phyloP scores from a whole-genome alignment of 2,329 filamentous ascomycete genomes.

The Penicillium palitans region DNA sequence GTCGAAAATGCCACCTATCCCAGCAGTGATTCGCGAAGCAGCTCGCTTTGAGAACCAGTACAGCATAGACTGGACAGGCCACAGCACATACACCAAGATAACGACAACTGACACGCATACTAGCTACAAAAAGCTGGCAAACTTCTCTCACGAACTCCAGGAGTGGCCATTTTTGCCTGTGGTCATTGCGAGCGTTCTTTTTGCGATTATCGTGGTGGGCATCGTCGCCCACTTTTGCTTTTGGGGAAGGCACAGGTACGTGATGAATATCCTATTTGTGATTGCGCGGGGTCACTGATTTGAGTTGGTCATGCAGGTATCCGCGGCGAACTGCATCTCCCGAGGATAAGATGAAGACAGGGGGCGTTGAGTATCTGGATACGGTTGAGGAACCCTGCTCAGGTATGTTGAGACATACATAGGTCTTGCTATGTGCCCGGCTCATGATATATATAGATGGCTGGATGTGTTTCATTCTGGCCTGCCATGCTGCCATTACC shows the following conservation, averaged over 20 bases:
- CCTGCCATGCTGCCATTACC: constrained; percentile 10
- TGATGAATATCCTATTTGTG: no score
- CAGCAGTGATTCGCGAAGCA: not conserved
- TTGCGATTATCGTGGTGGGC: not conserved
- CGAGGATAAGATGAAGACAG: not conserved
- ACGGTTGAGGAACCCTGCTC: not conserved
- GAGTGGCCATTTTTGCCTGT: not conserved
- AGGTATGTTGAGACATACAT: not conserved
- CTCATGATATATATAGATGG: constrained; percentile 4
- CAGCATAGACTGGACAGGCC: not conserved
- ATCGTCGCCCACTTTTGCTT: not conserved
- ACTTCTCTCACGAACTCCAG: not conserved
- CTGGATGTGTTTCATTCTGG: constrained; percentile 1
- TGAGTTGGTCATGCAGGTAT: constrained; percentile 1
- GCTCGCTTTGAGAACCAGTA: not conserved
- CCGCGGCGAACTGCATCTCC: not conserved
- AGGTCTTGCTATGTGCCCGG: not conserved
- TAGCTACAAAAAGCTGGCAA: not conserved
- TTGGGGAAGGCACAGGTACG: not conserved
- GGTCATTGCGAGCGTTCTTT: not conserved
- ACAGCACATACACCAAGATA: not conserved
- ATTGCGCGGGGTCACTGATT: not conserved
- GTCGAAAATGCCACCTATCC: not conserved
- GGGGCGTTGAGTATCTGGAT: not conserved
- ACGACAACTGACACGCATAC: not conserved